These are phyloP conservation scores for Penicillium capsulatum DNA, from an alignment of 2,329 filamentous ascomycete genomes.

Conservation along the genomic window DNA sequence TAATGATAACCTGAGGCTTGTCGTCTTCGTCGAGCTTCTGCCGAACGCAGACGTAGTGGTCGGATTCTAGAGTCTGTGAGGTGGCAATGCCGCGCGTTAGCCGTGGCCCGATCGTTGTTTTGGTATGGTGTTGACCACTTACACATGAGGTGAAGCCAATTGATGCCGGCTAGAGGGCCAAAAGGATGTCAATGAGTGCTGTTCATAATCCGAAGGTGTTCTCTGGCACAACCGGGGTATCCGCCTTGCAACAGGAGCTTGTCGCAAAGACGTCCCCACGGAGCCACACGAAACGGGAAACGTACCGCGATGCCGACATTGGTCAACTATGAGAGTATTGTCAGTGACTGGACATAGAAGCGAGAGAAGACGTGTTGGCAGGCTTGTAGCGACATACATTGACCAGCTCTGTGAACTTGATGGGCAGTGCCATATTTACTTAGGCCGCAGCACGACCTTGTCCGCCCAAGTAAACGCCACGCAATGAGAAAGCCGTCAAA, in stretches of 20 bases:
- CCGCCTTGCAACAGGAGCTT: slow-evolving; percentile 18
- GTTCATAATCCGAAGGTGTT: slow-evolving; percentile 1
- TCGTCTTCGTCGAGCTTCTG: slow-evolving; percentile 84
- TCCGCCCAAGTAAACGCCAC: slow-evolving; percentile 40
- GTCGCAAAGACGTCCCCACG: slow-evolving; percentile 11
- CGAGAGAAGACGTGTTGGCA: slow-evolving; percentile 12
- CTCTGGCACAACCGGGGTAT: slow-evolving; percentile 14
- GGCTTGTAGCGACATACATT: slow-evolving; percentile 60
- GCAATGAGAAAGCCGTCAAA: slow-evolving; percentile 30
- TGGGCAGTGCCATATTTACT: slow-evolving; percentile 62
- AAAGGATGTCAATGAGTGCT: slow-evolving; percentile 25
- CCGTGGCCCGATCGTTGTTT: slow-evolving; percentile 6
- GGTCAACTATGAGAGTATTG: slow-evolving; percentile 45
- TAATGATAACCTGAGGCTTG: slow-evolving; percentile 89
- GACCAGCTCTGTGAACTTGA: slow-evolving; percentile 89
- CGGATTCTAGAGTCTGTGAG: slow-evolving; percentile 88
- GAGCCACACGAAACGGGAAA: slow-evolving; percentile 22
- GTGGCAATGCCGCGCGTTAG: slow-evolving; percentile 21
- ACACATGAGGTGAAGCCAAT: slow-evolving; percentile 88
- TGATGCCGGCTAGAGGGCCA: slow-evolving; percentile 54
- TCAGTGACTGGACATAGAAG: slow-evolving; percentile 9
- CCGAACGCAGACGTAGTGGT: slow-evolving; percentile 91
- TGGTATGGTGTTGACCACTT: slow-evolving; percentile 39
- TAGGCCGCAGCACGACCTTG: slow-evolving; percentile 42
- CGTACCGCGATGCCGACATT: slow-evolving; percentile 53